A percentile compares a stretch with the other conserved stretches of the same genome.
phyloP scores from a whole-genome alignment of 2,329 filamentous ascomycete species.

The Davidsoniella eucalypti region DNA sequence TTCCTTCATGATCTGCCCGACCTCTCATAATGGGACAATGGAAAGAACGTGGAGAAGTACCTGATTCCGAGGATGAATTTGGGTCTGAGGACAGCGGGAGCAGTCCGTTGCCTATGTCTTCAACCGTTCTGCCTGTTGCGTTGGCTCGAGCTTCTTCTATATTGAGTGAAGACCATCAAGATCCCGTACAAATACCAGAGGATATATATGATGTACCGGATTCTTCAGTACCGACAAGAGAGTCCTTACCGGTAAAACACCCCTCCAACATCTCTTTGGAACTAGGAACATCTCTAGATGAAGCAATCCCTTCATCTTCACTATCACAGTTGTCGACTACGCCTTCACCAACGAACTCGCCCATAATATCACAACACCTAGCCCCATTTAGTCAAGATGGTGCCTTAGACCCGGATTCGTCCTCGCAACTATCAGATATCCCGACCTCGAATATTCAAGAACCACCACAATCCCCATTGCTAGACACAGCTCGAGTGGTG shows the following conservation, averaged over 20 bases:
- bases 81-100: slow-evolving; percentile 24
- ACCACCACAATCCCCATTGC: no score
- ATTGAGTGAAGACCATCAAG: not conserved
- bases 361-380: not conserved
- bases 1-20: not conserved
- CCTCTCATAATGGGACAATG: slow-evolving; percentile 24
- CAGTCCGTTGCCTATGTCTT: not conserved
- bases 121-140: not conserved
- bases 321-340: slow-evolving; percentile 7
- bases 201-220: slow-evolving; percentile 10
- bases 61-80: slow-evolving; percentile 34
- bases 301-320: slow-evolving; percentile 1
- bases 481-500: no score
- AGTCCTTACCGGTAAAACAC: not conserved
- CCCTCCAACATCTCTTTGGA: not conserved
- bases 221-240: not conserved
- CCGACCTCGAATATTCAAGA: no score
- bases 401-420: no score
- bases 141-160: not conserved
- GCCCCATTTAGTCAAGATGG: no score
- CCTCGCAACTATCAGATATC: no score
- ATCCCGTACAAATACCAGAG: not conserved
- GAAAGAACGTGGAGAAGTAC: slow-evolving; percentile 34
- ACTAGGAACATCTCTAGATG: not conserved
- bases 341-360: slow-evolving; percentile 1